Base-by-base conservation (phyloP, 352 stramenopile species). In the Aphanomyces invadans region DNA sequence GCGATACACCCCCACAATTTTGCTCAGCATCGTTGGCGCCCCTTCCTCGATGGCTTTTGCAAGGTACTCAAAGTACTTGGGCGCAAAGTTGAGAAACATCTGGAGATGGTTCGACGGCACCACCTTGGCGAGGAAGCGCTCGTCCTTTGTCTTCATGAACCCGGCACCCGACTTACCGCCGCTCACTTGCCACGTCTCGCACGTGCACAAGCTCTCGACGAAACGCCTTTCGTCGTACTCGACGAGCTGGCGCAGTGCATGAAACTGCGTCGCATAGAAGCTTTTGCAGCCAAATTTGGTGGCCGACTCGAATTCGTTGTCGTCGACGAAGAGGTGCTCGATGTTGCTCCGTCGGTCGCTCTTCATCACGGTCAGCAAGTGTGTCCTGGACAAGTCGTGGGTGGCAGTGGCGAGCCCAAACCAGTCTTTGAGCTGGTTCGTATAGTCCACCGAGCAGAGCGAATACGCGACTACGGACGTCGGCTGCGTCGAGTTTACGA, bases 1-100 rank as follows among this genome's bases (percentile, higher is more conserved):
- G 32, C 60, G 60, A 76, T 95, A 95, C 52, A 92, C 87, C 0
- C 86, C 86, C 0, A 95, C 76, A 33, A 92, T 84, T 71, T 95
- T 95, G 52, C 82, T 91, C 23, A 95, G 73, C 86, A 95, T 95
- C 0, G 83, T 92, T 11, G 83, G 91, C 48, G 92, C 32, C 51
- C 90, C 86, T 64, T 92, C 80, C 55, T 95, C 82, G 33, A 95
- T 90, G 5, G 83, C 90, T 63, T 90, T 92, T 1, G 84, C 86
- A 81, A 95, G 90, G 73, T 95, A 93, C 57, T 79, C 78, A 61
- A 95, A 95, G 65, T 95, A 95, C 60, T 92, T 86, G 71, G 89
- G 90, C 49, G 84, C 84, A 83, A 93, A 91, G 51, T 84, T 92
- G 64, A 95, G 66, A 59, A 95, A 95, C 86, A 95, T 93, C 52